A percentile compares a stretch with the other conserved stretches of the same genome.
phyloP scores from a whole-genome alignment of 805 yeast genomes.

The Candida tibetensis region DNA sequence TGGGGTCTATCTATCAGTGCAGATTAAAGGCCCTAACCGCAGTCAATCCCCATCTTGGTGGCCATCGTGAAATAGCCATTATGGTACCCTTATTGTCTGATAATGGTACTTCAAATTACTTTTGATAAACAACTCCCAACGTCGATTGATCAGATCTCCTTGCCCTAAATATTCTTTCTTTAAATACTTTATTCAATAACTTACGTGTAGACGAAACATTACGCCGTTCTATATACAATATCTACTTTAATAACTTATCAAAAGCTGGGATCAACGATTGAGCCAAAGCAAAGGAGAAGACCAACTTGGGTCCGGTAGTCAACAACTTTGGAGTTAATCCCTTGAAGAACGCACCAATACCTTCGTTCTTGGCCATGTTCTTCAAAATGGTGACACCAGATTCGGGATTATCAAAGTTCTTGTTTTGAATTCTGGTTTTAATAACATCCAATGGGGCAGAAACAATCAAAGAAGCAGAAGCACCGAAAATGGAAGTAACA shows the following conservation, averaged over 20 bases:
- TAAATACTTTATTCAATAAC: too few species aligned
- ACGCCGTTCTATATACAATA: conserved; percentile 4
- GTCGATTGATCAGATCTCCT: too few species aligned
- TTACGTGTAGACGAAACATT: too few species aligned
- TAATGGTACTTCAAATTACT: too few species aligned
- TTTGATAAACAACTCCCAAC: too few species aligned
- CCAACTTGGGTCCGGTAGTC: conserved; percentile 97
- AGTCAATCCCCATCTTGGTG: too few species aligned
- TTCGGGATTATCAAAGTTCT: conserved; percentile 93
- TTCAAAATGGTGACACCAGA: conserved; percentile 88
- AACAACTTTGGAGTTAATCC: conserved; percentile 94
- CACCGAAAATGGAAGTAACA: conserved; percentile 92
- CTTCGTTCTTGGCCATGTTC: conserved; percentile 92
- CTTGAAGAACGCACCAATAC: conserved; percentile 85
- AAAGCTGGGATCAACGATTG: conserved; percentile 96
- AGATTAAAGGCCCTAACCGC: too few species aligned
- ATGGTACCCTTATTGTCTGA: too few species aligned
- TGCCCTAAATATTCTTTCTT: too few species aligned
- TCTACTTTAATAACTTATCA: conserved; percentile 59
- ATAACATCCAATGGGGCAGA: conserved; percentile 98
- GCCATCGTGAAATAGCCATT: too few species aligned
- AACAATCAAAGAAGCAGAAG: conserved; percentile 92
- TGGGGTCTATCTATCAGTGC: too few species aligned
- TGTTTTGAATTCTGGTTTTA: conserved; percentile 97
- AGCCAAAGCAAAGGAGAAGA: conserved; percentile 96